phyloP scores from a whole-genome alignment of 257 asterid species.

The Thymus mandschuricus region DNA sequence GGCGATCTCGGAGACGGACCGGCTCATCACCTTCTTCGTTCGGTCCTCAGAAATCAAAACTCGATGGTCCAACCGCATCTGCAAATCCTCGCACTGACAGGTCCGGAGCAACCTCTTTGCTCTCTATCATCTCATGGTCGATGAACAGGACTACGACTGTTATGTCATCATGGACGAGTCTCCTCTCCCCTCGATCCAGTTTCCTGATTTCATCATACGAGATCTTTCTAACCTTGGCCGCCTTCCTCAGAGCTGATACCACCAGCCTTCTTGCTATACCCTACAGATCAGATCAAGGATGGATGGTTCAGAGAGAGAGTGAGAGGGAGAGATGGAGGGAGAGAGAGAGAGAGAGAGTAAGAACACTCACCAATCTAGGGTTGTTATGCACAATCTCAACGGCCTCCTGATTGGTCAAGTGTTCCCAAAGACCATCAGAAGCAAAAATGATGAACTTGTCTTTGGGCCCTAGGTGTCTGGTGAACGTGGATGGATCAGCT shows the following conservation, averaged over 20 bases:
- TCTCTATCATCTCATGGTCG: slow-evolving; percentile 53
- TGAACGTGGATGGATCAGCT: slow-evolving; percentile 66
- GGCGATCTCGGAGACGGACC: slow-evolving; percentile 7
- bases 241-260: slow-evolving; percentile 50
- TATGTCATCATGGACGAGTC: slow-evolving; percentile 71
- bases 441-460: slow-evolving; percentile 84
- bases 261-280: slow-evolving; percentile 81
- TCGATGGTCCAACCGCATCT: slow-evolving; percentile 55
- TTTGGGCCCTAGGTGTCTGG: slow-evolving; percentile 44
- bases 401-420: slow-evolving; percentile 70
- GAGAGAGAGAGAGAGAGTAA: slow-evolving; percentile 13
- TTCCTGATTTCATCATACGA: slow-evolving; percentile 54
- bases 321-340: no score
- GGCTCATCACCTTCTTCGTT: neutral
- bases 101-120: slow-evolving; percentile 37
- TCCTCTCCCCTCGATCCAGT: slow-evolving; percentile 50
- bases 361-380: slow-evolving; percentile 64
- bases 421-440: slow-evolving; percentile 94
- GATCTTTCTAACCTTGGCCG: slow-evolving; percentile 45
- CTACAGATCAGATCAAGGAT: slow-evolving; percentile 33
- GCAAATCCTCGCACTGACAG: slow-evolving; percentile 60
- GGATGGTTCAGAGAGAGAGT: neutral
- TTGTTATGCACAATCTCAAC: slow-evolving; percentile 70
- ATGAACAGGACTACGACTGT: slow-evolving; percentile 67
- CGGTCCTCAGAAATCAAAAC: slow-evolving; percentile 41